Evolutionary conservation across 108 stramenopile species (phyloP).

Genomic region (Cyclostephanos invisitatus): DNA sequence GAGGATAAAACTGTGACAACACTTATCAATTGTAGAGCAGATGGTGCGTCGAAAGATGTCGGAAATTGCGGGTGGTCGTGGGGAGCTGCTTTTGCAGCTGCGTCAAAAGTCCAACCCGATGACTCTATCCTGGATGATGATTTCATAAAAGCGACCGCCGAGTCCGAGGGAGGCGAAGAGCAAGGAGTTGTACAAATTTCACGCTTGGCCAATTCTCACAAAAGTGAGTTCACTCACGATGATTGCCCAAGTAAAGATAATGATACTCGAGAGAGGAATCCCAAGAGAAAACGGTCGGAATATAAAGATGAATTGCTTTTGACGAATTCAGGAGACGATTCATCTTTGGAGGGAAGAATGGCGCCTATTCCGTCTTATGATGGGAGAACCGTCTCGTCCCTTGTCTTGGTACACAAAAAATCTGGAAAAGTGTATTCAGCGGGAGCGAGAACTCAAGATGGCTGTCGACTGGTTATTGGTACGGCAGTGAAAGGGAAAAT

Average conservation of each 20-base stretch:
- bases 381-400: slow-evolving; percentile 5
- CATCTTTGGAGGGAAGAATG: slow-evolving; percentile 59
- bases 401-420: slow-evolving; percentile 59
- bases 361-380: slow-evolving; percentile 26
- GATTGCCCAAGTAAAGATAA: slow-evolving; percentile 6
- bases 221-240: slow-evolving; percentile 3
- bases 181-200: slow-evolving; percentile 18
- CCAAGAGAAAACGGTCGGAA: slow-evolving; percentile 16
- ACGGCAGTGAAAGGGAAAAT: slow-evolving; percentile 21
- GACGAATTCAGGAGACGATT: slow-evolving; percentile 14
- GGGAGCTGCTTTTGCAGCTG: slow-evolving; percentile 49
- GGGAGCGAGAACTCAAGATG: slow-evolving; percentile 46
- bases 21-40: slow-evolving; percentile 1
- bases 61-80: slow-evolving; percentile 28
- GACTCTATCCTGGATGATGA: slow-evolving; percentile 48
- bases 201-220: slow-evolving; percentile 24
- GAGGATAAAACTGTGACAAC: background rate
- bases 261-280: slow-evolving; percentile 10
- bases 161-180: background rate
- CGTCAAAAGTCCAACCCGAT: slow-evolving; percentile 40
- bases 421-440: slow-evolving; percentile 58
- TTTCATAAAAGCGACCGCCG: slow-evolving; percentile 25
- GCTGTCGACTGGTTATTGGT: slow-evolving; percentile 53
- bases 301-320: slow-evolving; percentile 9
- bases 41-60: background rate